Evolutionary conservation across 768 basidiomycete genomes (phyloP), one percentile per base, ranked within the genome.

Genomic region (Porphyrellus cyaneotinctus): DNA sequence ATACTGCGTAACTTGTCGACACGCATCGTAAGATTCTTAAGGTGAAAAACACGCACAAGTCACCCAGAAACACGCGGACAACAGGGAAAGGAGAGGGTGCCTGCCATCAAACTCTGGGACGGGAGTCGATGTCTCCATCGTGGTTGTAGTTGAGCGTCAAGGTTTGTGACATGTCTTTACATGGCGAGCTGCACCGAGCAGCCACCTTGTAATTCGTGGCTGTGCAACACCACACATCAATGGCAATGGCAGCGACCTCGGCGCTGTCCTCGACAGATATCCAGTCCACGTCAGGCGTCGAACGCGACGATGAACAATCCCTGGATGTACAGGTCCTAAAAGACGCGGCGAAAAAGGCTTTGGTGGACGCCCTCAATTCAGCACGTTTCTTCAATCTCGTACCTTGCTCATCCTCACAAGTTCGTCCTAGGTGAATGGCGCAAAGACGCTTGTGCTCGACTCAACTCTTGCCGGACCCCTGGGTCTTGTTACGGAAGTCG

Each of bases 371-470:
- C 18, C 72, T 97, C 57, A 95, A 95, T 68, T 85, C 91, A 36
- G 91, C 87, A 60, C 55, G 72, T 58, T 37, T 26, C 36, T 46
- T 13, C 22, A 20, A 26, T 42, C 26, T 37, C n/a, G 11, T 18
- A 4, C 10, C 7, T 22, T n/a, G 37, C 18, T 32, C 33, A 9
- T 13, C 17, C 57, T 64, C 45, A 64, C 43, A 24, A 28, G 51
- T 43, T 31, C 41, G n/a, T 26, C 18, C 42, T 56, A 92, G 90
- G 87, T 93, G 10, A 91, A 88, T 70, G 95, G 95, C 15, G 87
- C 89, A 41, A 98, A 99, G 76, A 99, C 95, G 1, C 83, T 99
- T 26, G 91, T 98, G n/a, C 79, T 99, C 1, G 93, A 97, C 63
- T 76, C 88, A 5, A 78, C 85, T 3, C 74, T 98, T 13, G 88